Evolutionary conservation across 2,329 filamentous ascomycete species (phyloP), one percentile per base, ranked within the genome.

Genomic region (Endothia cerciana): DNA sequence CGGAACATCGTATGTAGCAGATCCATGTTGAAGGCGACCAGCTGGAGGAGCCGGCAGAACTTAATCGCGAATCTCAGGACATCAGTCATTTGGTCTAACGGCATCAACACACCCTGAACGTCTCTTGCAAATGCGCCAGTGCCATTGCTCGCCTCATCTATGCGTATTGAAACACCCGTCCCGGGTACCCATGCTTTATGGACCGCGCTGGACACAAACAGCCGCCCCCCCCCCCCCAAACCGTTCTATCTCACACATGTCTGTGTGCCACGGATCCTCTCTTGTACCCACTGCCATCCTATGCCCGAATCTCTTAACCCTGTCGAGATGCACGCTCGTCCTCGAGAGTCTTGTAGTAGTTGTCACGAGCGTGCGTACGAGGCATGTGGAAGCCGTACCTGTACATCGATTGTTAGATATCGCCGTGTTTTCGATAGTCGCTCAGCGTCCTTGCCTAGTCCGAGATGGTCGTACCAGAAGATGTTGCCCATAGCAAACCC

Each of bases 301-400:
- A n/a, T 51, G 2, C 7, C n/a, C 28, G 17, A 11, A 22, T n/a
- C 2, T 3, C 25, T 63, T 59, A 66, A 51, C 59, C 67, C 65
- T 62, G 65, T 70, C 69, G 75, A 8, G 75, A 78, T 64, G 83
- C 83, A 66, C 85, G 84, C 77, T 86, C 77, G 72, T 82, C 80
- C 80, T 88, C 86, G 69, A 87, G 78, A 78, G 85, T 81, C 77
- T 77, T 77, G 81, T 87, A 87, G 82, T 81, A 83, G 77, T 78
- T 78, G 78, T 88, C 86, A 74, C 86, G 85, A 70, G 80, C 81
- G 74, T 82, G 76, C 73, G 83, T 87, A 77, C 85, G 85, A 71
- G 85, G 86, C 74, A 87, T 78, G 80, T 88, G 86, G 80, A 76
- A 88, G 76, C 86, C 85, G 81, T 87, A 85, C 85, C 85, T 88